A percentile compares a stretch with the other conserved stretches of the same genome.
phyloP scores from a whole-genome alignment of 495 filamentous ascomycete species.

The Hypoxylon subgilvum region DNA sequence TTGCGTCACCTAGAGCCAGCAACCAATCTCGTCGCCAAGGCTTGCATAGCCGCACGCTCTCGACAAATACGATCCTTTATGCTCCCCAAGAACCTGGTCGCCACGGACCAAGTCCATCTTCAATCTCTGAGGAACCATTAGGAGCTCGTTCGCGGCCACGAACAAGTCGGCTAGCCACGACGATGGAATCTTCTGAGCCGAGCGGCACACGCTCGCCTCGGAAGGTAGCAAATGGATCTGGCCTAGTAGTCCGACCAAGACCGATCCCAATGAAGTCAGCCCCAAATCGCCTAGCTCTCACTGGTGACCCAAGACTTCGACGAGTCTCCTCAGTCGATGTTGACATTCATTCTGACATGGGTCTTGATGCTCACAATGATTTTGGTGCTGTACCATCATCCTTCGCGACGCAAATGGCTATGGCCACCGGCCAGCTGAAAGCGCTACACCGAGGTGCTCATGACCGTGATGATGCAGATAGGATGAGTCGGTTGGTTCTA shows the following conservation, averaged over 20 bases:
- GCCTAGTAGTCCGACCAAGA: conserved; percentile 16
- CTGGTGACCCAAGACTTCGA: conserved; percentile 43
- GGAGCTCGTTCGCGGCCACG: conserved; percentile 41
- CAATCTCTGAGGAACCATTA: conserved; percentile 49
- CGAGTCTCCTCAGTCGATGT: conserved; percentile 65
- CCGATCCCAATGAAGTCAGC: conserved; percentile 35
- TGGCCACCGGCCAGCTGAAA: conserved; percentile 63
- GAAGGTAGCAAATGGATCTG: conserved; percentile 20
- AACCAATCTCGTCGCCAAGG: conserved; percentile 42
- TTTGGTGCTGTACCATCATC: conserved; percentile 72
- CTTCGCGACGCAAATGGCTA: conserved; percentile 79
- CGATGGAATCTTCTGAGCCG: conserved; percentile 24
- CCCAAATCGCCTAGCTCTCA: conserved; percentile 38
- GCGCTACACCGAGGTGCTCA: conserved; percentile 37
- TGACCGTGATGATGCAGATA: conserved; percentile 63
- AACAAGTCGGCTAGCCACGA: conserved; percentile 38
- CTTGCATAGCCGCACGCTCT: conserved; percentile 68
- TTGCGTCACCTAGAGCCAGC: conserved; percentile 42
- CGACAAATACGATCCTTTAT: conserved; percentile 80
- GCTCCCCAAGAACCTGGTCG: conserved; percentile 55
- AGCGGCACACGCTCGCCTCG: conserved; percentile 37
- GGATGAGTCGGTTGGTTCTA: conserved; percentile 82
- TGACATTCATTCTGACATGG: conserved; percentile 76
- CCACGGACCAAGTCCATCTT: conserved; percentile 55
- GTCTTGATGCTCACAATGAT: conserved; percentile 64